phyloP scores from a whole-genome alignment of 2,329 filamentous ascomycete species.

The Rhinocladiella similis region DNA sequence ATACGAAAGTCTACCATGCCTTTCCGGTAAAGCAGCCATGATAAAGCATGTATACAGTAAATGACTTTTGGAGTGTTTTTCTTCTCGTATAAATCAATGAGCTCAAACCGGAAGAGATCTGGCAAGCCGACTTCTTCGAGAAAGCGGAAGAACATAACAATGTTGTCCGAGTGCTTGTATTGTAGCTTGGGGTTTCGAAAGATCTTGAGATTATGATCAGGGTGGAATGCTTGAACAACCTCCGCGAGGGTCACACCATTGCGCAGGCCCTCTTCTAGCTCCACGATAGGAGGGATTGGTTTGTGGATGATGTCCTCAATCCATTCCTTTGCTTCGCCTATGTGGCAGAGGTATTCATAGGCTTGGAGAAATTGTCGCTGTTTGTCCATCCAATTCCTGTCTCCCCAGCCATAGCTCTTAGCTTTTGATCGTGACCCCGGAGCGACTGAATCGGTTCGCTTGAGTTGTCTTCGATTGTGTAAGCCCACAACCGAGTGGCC shows the following conservation, averaged over 20 bases:
- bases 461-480: conserved; percentile 78
- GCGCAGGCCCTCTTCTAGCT: conserved; percentile 87
- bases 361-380: conserved; percentile 94
- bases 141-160: conserved; percentile 92
- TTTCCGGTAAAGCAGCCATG: conserved; percentile 94
- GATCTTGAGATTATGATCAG: conserved; percentile 73
- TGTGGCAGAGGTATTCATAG: conserved; percentile 98
- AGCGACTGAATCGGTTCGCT: conserved; percentile 62
- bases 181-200: conserved; percentile 84
- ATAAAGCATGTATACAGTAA: conserved; percentile 95
- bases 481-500: conserved; percentile 86
- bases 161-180: conserved; percentile 96
- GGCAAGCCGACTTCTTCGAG: conserved; percentile 88
- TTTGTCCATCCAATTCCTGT: conserved; percentile 97
- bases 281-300: conserved; percentile 85
- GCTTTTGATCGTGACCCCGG: conserved; percentile 49
- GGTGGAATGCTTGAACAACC: conserved; percentile 84
- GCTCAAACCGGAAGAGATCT: conserved; percentile 93
- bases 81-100: conserved; percentile 98
- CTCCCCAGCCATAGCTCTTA: conserved; percentile 69
- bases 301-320: conserved; percentile 89
- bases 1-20: conserved; percentile 95
- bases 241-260: conserved; percentile 94
- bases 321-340: conserved; percentile 98
- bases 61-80: conserved; percentile 99